phyloP scores from a whole-genome alignment of 331 rosid genomes.

The Malus hybrid region DNA sequence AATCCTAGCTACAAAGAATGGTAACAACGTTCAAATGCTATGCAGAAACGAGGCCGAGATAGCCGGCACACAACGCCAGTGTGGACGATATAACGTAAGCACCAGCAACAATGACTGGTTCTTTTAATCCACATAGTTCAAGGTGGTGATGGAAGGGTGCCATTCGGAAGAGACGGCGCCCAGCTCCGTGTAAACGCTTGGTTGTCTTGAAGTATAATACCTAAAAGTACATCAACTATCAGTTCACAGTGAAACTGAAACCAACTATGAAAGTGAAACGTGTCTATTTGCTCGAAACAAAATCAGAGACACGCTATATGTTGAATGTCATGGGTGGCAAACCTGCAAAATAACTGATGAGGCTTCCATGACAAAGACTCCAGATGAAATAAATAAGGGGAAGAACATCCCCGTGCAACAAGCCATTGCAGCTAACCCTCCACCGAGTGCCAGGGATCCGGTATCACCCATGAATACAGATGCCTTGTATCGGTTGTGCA shows the following conservation, averaged over 20 bases:
- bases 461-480: conserved; percentile 82
- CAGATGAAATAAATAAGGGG: conserved; percentile 71
- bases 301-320: background rate
- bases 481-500: conserved; percentile 84
- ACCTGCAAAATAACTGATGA: conserved; percentile 75
- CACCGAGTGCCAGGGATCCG: conserved; percentile 92
- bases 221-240: conserved; percentile 19
- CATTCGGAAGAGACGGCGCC: conserved; percentile 51
- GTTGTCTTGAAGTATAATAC: conserved; percentile 43
- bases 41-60: conserved; percentile 78
- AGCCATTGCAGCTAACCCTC: conserved; percentile 95
- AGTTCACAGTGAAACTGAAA: background rate
- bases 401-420: conserved; percentile 93
- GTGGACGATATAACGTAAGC: conserved; percentile 71
- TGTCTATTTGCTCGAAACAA: background rate
- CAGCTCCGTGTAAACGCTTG: conserved; percentile 29
- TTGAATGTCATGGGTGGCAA: background rate
- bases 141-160: conserved; percentile 72
- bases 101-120: conserved; percentile 68
- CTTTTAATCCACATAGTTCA: conserved; percentile 57
- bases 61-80: conserved; percentile 72
- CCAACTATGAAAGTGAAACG: background rate
- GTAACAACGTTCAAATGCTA: conserved; percentile 14
- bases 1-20: conserved; percentile 15
- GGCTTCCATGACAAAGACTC: conserved; percentile 60